These are phyloP conservation scores for Globisporangium echinulatum DNA, from an alignment of 352 stramenopile genomes.

Conservation along the genomic window DNA sequence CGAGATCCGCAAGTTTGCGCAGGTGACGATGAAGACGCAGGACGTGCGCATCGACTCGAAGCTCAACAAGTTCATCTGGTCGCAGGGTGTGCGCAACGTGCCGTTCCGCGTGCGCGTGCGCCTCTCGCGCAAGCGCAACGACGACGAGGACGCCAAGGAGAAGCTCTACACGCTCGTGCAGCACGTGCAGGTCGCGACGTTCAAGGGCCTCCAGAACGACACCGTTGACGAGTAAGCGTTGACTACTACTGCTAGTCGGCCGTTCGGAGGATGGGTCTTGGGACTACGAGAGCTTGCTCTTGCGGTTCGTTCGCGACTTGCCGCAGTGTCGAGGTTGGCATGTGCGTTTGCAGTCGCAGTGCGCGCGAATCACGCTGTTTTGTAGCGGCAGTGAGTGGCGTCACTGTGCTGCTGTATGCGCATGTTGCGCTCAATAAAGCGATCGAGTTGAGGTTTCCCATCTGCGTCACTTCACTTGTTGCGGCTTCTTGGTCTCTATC, in stretches of 20 bases:
- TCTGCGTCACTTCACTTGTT: neutral
- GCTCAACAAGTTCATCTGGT: slow-evolving; percentile 98
- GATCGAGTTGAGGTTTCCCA: slow-evolving; percentile 18
- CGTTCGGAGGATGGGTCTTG: neutral
- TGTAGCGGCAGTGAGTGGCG: neutral
- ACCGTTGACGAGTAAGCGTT: slow-evolving; percentile 88
- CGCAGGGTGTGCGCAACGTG: slow-evolving; percentile 97
- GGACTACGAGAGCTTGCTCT: too few species aligned
- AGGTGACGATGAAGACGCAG: slow-evolving; percentile 96
- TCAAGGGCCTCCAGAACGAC: slow-evolving; percentile 97
- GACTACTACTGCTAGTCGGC: neutral
- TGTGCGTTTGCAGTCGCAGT: neutral
- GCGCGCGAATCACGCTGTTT: neutral
- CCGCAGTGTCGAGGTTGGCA: neutral
- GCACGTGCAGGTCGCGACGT: slow-evolving; percentile 93
- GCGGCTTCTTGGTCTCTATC: neutral
- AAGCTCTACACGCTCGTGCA: slow-evolving; percentile 99
- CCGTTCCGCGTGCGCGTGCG: slow-evolving; percentile 96
- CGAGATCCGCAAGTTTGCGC: slow-evolving; percentile 97
- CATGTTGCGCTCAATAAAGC: slow-evolving; percentile 6
- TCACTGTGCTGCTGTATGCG: neutral
- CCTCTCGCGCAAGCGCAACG: slow-evolving; percentile 97
- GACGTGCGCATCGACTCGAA: slow-evolving; percentile 95
- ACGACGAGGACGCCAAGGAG: slow-evolving; percentile 98
- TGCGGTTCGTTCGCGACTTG: too few species aligned